These are phyloP conservation scores for Nannochloropsis oceanica DNA, from an alignment of 108 stramenopile genomes.

Conservation along the genomic window DNA sequence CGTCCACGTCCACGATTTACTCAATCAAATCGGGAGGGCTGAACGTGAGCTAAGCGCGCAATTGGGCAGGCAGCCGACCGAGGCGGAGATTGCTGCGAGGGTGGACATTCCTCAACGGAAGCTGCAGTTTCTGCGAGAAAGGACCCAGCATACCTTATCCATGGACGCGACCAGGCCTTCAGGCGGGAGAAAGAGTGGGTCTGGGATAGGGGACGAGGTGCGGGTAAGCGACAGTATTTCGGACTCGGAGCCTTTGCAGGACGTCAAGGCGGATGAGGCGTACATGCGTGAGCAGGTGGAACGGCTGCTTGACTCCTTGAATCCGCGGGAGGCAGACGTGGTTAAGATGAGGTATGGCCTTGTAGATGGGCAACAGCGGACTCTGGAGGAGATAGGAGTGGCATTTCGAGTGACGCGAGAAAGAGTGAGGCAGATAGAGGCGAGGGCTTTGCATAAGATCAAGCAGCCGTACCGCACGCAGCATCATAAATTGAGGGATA, in stretches of 20 bases:
- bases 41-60: constrained; percentile 46
- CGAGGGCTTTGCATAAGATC: constrained; percentile 80
- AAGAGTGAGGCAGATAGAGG: constrained; percentile 87
- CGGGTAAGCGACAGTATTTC: neutral
- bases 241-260: neutral
- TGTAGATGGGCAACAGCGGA: constrained; percentile 70
- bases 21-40: constrained; percentile 59
- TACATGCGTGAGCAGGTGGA: neutral
- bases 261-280: neutral
- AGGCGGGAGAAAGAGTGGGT: neutral
- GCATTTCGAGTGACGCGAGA: constrained; percentile 70
- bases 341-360: constrained; percentile 87
- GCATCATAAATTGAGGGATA: neutral
- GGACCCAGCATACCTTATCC: neutral
- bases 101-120: constrained; percentile 32
- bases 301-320: constrained; percentile 17
- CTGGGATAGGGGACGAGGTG: neutral
- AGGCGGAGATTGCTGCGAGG: constrained; percentile 68
- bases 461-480: constrained; percentile 21
- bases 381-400: constrained; percentile 75
- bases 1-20: constrained; percentile 87
- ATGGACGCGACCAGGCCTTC: neutral
- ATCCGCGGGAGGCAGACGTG: constrained; percentile 44
- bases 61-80: constrained; percentile 61
- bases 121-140: neutral